These are phyloP conservation scores for Erodium maritimum DNA, from an alignment of 345 rosid species.

Conservation along the genomic window DNA sequence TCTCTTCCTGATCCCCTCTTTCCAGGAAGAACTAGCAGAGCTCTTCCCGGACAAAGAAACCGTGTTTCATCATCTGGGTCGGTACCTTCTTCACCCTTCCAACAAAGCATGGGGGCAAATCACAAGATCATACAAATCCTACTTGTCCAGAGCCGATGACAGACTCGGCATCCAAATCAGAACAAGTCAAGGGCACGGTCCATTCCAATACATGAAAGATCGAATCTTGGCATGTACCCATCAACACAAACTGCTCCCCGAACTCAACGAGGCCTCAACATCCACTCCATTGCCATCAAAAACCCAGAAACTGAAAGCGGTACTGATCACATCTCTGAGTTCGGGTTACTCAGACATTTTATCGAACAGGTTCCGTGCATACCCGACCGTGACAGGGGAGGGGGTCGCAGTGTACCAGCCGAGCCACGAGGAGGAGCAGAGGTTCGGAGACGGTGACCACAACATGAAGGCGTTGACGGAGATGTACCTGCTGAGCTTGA, in stretches of 20 bases:
- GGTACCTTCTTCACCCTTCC: constrained; percentile 62
- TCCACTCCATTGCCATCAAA: constrained; percentile 9
- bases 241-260: constrained; percentile 36
- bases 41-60: constrained; percentile 48
- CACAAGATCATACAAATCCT: constrained; percentile 47
- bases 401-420: constrained; percentile 9
- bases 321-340: constrained; percentile 43
- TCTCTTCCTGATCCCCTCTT: constrained; percentile 47
- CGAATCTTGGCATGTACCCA: constrained; percentile 48
- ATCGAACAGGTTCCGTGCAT: constrained; percentile 46
- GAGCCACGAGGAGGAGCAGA: constrained; percentile 48
- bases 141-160: constrained; percentile 55
- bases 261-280: constrained; percentile 15
- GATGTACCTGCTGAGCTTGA: constrained; percentile 53
- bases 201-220: constrained; percentile 30
- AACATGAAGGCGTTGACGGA: constrained; percentile 67
- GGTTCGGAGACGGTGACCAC: constrained; percentile 36
- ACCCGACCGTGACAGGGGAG: constrained; percentile 34
- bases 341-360: constrained; percentile 45
- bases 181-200: constrained; percentile 32
- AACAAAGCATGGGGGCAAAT: constrained; percentile 59
- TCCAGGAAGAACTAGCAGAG: constrained; percentile 26
- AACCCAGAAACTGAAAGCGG: constrained; percentile 32
- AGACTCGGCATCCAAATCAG: constrained; percentile 60
- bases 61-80: constrained; percentile 50